Percentiles rank a stretch among this genome's conserved stretches.
Evolutionary conservation across 148 eudicot species (phyloP).

Genomic region (Polygonum aviculare): DNA sequence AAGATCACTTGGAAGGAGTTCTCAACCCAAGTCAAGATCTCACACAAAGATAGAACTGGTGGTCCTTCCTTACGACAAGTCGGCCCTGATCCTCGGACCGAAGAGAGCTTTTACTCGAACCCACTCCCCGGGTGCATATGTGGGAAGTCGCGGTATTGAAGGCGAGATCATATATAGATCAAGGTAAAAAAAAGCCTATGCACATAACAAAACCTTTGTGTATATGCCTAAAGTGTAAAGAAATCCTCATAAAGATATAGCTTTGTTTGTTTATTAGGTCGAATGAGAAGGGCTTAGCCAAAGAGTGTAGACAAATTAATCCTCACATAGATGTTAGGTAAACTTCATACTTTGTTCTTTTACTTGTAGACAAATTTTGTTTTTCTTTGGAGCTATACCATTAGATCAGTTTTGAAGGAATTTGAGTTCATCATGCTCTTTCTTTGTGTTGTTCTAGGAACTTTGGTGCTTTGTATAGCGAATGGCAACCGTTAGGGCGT

Average conservation of each 20-base stretch:
- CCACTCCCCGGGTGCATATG: conserved; percentile 76
- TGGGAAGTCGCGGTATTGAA: conserved; percentile 12
- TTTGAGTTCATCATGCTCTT: background rate
- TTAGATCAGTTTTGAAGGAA: background rate
- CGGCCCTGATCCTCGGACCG: conserved; percentile 35
- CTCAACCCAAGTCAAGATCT: conserved; percentile 31
- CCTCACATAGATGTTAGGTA: background rate
- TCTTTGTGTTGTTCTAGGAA: background rate
- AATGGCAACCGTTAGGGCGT: too few species aligned
- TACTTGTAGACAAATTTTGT: background rate
- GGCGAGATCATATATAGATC: background rate
- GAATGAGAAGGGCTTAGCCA: background rate
- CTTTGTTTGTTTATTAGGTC: background rate
- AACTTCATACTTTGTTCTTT: background rate
- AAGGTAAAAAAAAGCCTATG: background rate
- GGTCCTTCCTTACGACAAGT: conserved; percentile 37
- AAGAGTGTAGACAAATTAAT: background rate
- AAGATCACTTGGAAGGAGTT: conserved; percentile 47
- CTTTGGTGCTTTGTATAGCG: background rate
- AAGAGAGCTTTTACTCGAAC: conserved; percentile 66
- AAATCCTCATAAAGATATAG: background rate
- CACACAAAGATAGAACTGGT: conserved; percentile 39
- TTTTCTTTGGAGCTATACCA: background rate
- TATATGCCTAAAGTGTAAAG: background rate
- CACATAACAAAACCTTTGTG: background rate